Evolutionary conservation across 768 basidiomycete genomes (phyloP).

Genomic region (Dioszegia hungarica): DNA sequence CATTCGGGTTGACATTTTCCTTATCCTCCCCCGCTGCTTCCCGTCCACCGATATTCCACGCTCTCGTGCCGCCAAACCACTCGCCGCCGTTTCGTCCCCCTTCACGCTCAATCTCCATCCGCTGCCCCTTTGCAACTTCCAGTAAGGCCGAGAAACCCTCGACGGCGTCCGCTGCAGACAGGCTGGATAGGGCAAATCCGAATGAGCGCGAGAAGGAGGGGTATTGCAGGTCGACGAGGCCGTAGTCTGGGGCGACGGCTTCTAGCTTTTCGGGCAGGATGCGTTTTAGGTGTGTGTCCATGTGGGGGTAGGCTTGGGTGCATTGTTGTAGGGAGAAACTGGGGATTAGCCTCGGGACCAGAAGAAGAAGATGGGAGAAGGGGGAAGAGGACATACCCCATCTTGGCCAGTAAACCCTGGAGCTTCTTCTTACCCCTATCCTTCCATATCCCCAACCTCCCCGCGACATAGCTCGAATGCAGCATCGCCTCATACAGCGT

Average conservation of each 20-base stretch:
- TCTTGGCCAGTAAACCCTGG: conserved; percentile 90
- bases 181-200: conserved; percentile 79
- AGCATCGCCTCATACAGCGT: conserved; percentile 96
- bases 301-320: conserved; percentile 87
- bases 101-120: conserved; percentile 86
- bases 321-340: conserved; percentile 93
- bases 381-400: conserved; percentile 65
- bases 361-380: background rate
- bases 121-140: conserved; percentile 84
- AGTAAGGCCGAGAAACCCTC: conserved; percentile 81
- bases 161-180: conserved; percentile 88
- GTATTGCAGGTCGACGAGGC: conserved; percentile 85
- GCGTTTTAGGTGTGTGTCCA: conserved; percentile 91
- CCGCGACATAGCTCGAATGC: conserved; percentile 92
- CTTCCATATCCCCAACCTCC: conserved; percentile 93
- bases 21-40: conserved; percentile 43
- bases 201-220: conserved; percentile 88
- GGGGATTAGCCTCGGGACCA: background rate
- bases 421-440: conserved; percentile 84
- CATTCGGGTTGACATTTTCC: conserved; percentile 29
- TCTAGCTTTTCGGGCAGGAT: conserved; percentile 74
- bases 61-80: conserved; percentile 81
- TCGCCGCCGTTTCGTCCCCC: conserved; percentile 86
- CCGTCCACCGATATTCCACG: conserved; percentile 61
- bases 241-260: conserved; percentile 88